These are phyloP conservation scores for Allium sativum DNA, from an alignment of 106 monocot species.

Conservation along the genomic window DNA sequence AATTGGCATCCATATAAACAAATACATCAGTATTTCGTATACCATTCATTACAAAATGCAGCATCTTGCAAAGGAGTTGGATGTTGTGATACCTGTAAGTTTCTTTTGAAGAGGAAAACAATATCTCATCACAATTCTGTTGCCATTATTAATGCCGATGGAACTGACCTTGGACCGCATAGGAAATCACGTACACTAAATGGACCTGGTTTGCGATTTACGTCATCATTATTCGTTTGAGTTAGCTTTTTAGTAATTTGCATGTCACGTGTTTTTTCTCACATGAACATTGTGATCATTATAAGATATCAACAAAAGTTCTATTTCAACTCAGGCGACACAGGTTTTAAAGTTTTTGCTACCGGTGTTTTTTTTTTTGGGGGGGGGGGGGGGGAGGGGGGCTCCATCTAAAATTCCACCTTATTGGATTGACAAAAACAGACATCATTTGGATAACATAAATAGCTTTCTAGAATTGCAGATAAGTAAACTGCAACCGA, in stretches of 20 bases:
- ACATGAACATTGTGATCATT: no score
- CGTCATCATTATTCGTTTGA: no score
- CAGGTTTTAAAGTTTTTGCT: conserved; percentile 99
- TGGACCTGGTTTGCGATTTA: conserved; percentile 71
- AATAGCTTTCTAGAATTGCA: no score
- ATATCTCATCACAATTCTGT: conserved; percentile 98
- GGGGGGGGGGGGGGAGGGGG: no score
- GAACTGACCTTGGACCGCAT: conserved; percentile 87
- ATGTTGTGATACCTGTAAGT: conserved; percentile 90
- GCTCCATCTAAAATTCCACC: no score
- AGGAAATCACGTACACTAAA: conserved; percentile 97
- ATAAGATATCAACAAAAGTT: conserved; percentile 97
- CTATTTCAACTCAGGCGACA: conserved; percentile 94
- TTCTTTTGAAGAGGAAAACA: conserved; percentile 98
- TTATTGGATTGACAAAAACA: no score
- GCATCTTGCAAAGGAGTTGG: conserved; percentile 82
- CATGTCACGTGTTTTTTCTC: not conserved
- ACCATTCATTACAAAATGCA: conserved; percentile 97
- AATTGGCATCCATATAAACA: no score
- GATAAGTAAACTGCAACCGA: no score
- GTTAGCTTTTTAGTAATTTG: not conserved
- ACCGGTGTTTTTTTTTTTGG: no score
- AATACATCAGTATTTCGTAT: no score
- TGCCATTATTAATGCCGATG: conserved; percentile 87
- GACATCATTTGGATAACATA: no score